Conservation (phyloP, 768 basidiomycete genomes). For the Serpula lacrymans region DNA sequence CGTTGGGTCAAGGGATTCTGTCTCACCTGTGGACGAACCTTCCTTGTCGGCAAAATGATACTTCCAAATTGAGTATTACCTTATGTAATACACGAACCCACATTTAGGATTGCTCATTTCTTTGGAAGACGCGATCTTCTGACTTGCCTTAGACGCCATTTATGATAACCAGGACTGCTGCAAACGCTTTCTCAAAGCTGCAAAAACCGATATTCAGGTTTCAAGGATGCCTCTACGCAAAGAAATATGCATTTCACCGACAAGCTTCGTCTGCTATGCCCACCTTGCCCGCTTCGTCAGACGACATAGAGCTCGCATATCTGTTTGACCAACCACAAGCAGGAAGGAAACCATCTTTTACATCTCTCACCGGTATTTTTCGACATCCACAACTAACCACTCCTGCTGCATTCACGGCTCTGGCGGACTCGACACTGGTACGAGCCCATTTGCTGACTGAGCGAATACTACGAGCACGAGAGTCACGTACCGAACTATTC, state of each 20-base stretch:
- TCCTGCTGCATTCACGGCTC: conserved; percentile 63
- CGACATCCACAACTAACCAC: conserved; percentile 69
- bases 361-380: conserved; percentile 77
- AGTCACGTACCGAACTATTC: conserved; percentile 70
- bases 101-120: too few relatives aligned
- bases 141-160: too few relatives aligned
- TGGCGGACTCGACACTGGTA: conserved; percentile 76
- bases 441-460: conserved; percentile 82
- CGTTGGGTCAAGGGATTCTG: too few relatives aligned
- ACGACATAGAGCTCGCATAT: conserved; percentile 63
- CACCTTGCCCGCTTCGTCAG: conserved; percentile 55
- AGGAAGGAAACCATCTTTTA: conserved; percentile 33
- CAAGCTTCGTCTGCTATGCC: conserved; percentile 38
- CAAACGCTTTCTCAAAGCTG: conserved; percentile 39
- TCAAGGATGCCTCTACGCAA: conserved; percentile 39
- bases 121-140: too few relatives aligned
- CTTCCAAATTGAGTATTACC: too few relatives aligned
- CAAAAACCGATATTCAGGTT: conserved; percentile 35
- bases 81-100: too few relatives aligned
- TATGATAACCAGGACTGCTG: conserved; percentile 36
- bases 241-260: conserved; percentile 16
- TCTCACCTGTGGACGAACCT: too few relatives aligned
- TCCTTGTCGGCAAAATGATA: too few relatives aligned
- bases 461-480: conserved; percentile 71
- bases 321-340: conserved; percentile 68